Conservation (phyloP, 495 filamentous ascomycete genomes). For the Aspergillus sclerotioniger region DNA sequence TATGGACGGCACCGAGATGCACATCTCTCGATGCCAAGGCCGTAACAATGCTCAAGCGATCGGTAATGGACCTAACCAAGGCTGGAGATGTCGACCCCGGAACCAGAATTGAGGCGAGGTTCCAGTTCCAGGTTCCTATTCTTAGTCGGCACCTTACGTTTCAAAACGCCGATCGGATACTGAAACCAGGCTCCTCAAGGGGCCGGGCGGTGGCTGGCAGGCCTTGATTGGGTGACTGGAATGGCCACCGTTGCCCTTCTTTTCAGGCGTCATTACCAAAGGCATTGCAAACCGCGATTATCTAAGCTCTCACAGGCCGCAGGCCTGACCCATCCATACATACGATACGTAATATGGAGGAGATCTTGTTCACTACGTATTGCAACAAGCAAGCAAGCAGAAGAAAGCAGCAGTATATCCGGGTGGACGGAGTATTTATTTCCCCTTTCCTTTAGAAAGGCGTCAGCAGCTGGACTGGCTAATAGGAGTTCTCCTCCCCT, state of each 20-base stretch:
- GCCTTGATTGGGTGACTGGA: conserved; percentile 10
- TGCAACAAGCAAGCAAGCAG: neutral
- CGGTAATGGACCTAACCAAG: neutral
- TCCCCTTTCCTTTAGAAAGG: no score
- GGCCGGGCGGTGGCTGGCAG: conserved; percentile 3
- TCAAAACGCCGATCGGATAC: conserved; percentile 2
- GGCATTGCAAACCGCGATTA: neutral
- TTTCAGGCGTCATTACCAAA: neutral
- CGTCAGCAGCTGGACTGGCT: no score
- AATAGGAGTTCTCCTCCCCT: no score
- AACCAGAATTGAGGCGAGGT: neutral
- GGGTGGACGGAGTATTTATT: neutral
- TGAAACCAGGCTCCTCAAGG: conserved; percentile 3
- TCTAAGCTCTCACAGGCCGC: neutral
- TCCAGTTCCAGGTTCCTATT: neutral
- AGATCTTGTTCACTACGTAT: neutral
- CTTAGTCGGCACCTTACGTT: neutral
- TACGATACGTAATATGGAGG: neutral
- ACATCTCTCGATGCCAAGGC: neutral
- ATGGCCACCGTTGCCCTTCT: conserved; percentile 11
- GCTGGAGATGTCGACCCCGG: neutral
- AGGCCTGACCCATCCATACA: no score
- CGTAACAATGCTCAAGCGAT: neutral
- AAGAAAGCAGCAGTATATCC: neutral
- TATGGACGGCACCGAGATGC: neutral